Evolutionary conservation across 1,284 basidiomycete genomes (phyloP).

Genomic region (Caloboletus inedulis): DNA sequence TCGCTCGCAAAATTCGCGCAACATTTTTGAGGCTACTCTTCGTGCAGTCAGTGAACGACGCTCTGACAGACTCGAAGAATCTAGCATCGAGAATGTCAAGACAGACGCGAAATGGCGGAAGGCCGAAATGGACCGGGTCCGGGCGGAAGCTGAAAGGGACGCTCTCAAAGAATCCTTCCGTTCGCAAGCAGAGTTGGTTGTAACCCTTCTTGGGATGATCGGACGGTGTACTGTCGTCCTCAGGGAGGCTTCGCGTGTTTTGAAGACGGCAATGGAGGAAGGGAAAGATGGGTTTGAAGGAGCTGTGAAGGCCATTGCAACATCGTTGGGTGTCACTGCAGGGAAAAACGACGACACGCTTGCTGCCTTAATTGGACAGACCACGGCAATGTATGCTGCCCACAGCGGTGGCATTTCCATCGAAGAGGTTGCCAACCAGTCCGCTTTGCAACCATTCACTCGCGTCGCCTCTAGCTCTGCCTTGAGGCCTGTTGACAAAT

Average conservation of each 20-base stretch:
- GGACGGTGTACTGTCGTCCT: constrained; percentile 75
- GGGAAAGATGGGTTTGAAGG: constrained; percentile 40
- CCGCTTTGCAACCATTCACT: constrained; percentile 33
- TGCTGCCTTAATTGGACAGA: constrained; percentile 60
- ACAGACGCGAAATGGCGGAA: constrained; percentile 66
- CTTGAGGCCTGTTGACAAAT: constrained; percentile 40
- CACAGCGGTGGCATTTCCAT: constrained; percentile 36
- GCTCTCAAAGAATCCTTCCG: constrained; percentile 63
- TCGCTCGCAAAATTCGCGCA: constrained; percentile 70
- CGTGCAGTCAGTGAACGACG: constrained; percentile 76
- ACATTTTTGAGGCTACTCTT: constrained; percentile 82
- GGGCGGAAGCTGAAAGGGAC: constrained; percentile 67
- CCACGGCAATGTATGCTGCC: constrained; percentile 51
- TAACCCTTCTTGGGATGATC: constrained; percentile 74
- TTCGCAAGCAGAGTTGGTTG: constrained; percentile 65
- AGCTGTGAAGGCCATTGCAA: constrained; percentile 45
- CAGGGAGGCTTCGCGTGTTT: constrained; percentile 57
- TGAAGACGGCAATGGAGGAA: constrained; percentile 47
- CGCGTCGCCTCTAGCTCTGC: constrained; percentile 45
- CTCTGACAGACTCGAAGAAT: constrained; percentile 77
- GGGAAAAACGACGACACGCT: constrained; percentile 69
- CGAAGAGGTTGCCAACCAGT: constrained; percentile 47
- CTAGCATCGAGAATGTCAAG: constrained; percentile 68
- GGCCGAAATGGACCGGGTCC: constrained; percentile 70
- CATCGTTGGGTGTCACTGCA: constrained; percentile 52